Evolutionary conservation across 2,329 filamentous ascomycete species (phyloP), one percentile per base, ranked within the genome.

Genomic region (Nemania sp.): DNA sequence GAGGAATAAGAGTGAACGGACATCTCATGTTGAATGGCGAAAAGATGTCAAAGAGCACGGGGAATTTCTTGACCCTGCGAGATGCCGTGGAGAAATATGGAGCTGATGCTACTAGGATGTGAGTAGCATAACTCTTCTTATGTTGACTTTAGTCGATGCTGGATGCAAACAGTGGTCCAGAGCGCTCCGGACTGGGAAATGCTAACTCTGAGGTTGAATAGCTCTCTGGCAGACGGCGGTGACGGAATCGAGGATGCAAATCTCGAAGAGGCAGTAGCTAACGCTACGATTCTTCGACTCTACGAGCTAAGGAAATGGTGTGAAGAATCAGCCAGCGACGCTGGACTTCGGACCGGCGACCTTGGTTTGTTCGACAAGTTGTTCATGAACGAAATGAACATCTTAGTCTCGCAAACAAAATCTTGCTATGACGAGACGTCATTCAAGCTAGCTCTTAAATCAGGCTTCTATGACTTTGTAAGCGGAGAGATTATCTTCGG

Each of bases 21-120:
- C 93, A 97, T 75, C 76, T 97, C 66, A 84, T 96, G 72, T 80
- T 99, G 61, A 99, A 99, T 71, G 93, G 93, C 44, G 90, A 96
- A 71, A 99, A 99, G 82, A 99, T 99, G 94, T 89, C 86, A 71
- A 99, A 99, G 79, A 93, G 88, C 49, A 97, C 92, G 0, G 94
- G 94, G 59, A 99, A 97, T 77, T 99, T 99, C 79, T 80, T 99
- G 71, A 97, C 94, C 9, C 79, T 97, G 47, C 82, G 86, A 49
- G 90, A 97, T 59, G 54, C 92, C 24, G 88, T 93, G 12, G 82
- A 86, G 64, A 99, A 99, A 73, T 99, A 94, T 66, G 94, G 94
- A 67, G 93, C 94, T 7, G 94, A 97, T 71, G 94, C 94, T 11
- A 88, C 89, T 37, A 84, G 93, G 69, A 89, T 97, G 65, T 56